Conservation (phyloP, 257 asterid genomes). For the Penstemon newberryi region DNA sequence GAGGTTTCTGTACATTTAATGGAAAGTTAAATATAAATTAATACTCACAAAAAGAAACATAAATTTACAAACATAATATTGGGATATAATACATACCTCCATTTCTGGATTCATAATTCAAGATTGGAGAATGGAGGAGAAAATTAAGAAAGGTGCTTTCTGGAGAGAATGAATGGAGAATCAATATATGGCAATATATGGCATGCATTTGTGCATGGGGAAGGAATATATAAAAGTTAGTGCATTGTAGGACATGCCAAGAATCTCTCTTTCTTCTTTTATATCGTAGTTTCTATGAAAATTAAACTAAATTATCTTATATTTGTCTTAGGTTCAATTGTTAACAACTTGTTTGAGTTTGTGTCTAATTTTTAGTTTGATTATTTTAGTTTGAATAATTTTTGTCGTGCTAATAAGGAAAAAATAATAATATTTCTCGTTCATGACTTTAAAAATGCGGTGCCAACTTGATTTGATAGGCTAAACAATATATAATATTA, state of each 20-base stretch:
- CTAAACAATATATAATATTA: too few species aligned
- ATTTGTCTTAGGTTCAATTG: slow-evolving; percentile 11
- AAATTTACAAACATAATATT: too few species aligned
- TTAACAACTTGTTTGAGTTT: too few species aligned
- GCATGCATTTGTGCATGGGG: slow-evolving; percentile 48
- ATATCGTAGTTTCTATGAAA: background rate
- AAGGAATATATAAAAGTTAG: slow-evolving; percentile 68
- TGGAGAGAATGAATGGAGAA: slow-evolving; percentile 40
- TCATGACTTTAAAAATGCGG: too few species aligned
- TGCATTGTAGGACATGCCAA: slow-evolving; percentile 76
- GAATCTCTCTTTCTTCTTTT: slow-evolving; percentile 48
- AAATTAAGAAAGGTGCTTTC: slow-evolving; percentile 29
- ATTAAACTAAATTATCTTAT: background rate
- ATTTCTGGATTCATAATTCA: slow-evolving; percentile 44
- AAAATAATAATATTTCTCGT: too few species aligned
- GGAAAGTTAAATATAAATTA: background rate
- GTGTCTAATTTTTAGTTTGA: too few species aligned
- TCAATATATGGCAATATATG: slow-evolving; percentile 43
- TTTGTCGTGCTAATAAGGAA: too few species aligned
- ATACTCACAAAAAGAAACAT: too few species aligned
- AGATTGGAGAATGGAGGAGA: slow-evolving; percentile 26
- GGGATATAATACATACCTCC: slow-evolving; percentile 41
- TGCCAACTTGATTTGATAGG: too few species aligned
- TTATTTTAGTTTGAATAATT: too few species aligned
- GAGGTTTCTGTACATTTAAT: slow-evolving; percentile 54